phyloP scores from a whole-genome alignment of 768 basidiomycete genomes.

The Xerocomellus chrysenteron region DNA sequence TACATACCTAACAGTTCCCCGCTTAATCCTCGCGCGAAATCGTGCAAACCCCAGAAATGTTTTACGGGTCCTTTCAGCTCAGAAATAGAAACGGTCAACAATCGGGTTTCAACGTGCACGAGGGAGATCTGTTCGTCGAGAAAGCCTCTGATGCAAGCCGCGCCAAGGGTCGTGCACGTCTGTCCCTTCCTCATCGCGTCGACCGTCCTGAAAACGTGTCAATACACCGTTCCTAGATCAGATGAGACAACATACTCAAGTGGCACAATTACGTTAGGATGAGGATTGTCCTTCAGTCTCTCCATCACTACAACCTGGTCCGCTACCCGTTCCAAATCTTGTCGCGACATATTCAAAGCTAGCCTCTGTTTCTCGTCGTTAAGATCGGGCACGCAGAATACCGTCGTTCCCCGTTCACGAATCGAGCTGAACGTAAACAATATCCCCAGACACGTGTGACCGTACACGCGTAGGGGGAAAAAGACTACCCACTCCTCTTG shows the following conservation, averaged over 20 bases:
- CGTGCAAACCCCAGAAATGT: background rate
- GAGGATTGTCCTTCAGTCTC: background rate
- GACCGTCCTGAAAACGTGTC: background rate
- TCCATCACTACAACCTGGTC: background rate
- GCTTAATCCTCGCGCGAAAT: background rate
- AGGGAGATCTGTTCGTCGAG: background rate
- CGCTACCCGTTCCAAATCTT: background rate
- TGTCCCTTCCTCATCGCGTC: background rate
- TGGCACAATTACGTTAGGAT: slow-evolving; percentile 2
- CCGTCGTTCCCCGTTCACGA: slow-evolving; percentile 10
- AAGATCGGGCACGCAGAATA: background rate
- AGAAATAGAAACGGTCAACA: background rate
- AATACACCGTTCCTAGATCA: background rate
- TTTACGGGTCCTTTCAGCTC: background rate
- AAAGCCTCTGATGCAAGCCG: background rate
- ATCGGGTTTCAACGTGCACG: background rate
- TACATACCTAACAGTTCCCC: background rate
- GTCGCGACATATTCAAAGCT: background rate
- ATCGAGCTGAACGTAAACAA: slow-evolving; percentile 4
- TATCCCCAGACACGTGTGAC: background rate
- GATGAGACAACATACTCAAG: background rate
- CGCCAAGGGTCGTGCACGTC: background rate
- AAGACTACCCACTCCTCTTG: background rate
- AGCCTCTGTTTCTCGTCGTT: background rate
- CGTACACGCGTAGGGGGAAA: background rate